Evolutionary conservation across 805 yeast species (phyloP).

Genomic region (Schwanniomyces pseudopolymorphus): DNA sequence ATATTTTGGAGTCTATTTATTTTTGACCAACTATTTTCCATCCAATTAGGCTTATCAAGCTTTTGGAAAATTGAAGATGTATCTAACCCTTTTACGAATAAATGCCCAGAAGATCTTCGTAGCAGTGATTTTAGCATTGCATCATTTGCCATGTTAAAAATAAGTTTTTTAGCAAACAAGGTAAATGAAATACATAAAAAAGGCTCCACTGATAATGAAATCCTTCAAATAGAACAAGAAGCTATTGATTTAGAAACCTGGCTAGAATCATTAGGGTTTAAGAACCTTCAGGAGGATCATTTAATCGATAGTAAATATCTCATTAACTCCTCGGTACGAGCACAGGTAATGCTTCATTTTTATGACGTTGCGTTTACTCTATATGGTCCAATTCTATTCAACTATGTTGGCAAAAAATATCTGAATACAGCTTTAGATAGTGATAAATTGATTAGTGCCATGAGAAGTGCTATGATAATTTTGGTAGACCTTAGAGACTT

Average conservation of each 20-base stretch:
- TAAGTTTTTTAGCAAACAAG: neutral
- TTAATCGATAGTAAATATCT: neutral
- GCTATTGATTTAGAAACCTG: neutral
- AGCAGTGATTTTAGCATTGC: neutral
- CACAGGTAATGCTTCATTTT: conserved; percentile 40
- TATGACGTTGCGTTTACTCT: conserved; percentile 35
- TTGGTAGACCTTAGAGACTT: conserved; percentile 26
- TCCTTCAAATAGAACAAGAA: neutral
- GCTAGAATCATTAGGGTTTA: neutral
- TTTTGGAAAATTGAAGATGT: neutral
- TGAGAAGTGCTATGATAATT: conserved; percentile 28
- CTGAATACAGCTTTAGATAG: conserved; percentile 29
- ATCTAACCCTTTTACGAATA: neutral
- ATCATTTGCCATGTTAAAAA: neutral
- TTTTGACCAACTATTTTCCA: neutral
- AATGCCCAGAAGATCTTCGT: neutral
- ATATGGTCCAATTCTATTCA: conserved; percentile 35
- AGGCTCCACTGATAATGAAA: neutral
- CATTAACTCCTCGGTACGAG: conserved; percentile 20
- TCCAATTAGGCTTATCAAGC: neutral
- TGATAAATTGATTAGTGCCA: conserved; percentile 28
- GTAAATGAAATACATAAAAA: neutral
- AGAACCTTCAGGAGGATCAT: neutral
- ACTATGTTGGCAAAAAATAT: conserved; percentile 29
- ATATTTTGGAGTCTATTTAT: conserved; percentile 1